Evolutionary conservation across 805 yeast species (phyloP).

Genomic region (Hanseniaspora vineae): DNA sequence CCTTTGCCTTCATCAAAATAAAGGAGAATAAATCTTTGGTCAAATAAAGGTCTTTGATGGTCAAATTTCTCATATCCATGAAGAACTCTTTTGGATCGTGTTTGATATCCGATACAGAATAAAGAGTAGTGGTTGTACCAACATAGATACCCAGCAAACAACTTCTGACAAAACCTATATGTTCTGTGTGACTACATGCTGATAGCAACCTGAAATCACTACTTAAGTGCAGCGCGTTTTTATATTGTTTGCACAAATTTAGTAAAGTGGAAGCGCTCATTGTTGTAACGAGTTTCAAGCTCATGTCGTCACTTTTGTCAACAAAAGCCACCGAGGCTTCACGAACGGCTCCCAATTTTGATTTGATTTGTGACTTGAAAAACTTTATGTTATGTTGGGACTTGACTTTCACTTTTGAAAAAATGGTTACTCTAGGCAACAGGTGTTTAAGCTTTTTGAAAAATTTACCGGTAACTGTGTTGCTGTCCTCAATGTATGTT

Average conservation of each 20-base stretch:
- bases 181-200: slow-evolving; percentile 71
- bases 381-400: slow-evolving; percentile 10
- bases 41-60: slow-evolving; percentile 74
- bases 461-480: slow-evolving; percentile 12
- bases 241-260: slow-evolving; percentile 74
- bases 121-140: slow-evolving; percentile 75
- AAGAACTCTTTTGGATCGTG: slow-evolving; percentile 62
- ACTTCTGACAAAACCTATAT: slow-evolving; percentile 84
- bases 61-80: slow-evolving; percentile 56
- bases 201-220: slow-evolving; percentile 66
- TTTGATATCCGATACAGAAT: slow-evolving; percentile 67
- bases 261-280: slow-evolving; percentile 50
- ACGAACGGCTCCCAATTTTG: slow-evolving; percentile 14
- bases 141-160: slow-evolving; percentile 70
- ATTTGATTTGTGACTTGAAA: slow-evolving; percentile 11
- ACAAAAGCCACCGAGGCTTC: slow-evolving; percentile 26
- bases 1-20: slow-evolving; percentile 55
- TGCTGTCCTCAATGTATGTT: slow-evolving; percentile 11
- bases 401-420: slow-evolving; percentile 21
- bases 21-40: slow-evolving; percentile 74
- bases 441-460: slow-evolving; percentile 11
- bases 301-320: slow-evolving; percentile 13
- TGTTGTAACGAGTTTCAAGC: slow-evolving; percentile 16
- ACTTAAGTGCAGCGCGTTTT: slow-evolving; percentile 81
- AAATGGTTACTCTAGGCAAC: slow-evolving; percentile 20